Base-by-base conservation (phyloP, 495 filamentous ascomycete genomes). In the Penicillium mononematosum region DNA sequence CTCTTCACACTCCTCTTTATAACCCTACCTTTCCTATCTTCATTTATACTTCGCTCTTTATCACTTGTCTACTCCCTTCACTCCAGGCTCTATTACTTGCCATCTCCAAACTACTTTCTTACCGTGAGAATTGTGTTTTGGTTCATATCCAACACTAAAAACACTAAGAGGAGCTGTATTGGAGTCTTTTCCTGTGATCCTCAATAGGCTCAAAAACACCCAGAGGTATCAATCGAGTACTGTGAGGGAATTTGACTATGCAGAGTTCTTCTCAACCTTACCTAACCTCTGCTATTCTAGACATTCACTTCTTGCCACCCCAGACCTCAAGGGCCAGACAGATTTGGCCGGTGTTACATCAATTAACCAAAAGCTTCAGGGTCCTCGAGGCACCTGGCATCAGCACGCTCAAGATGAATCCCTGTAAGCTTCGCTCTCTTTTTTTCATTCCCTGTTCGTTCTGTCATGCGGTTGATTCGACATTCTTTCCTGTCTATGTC, bases 351-450 rank as follows among this genome's bases (percentile, higher is more conserved):
- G 60, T 66, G 63, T 61, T 49, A 64, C 60, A 50, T 64, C 45
- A 50, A 25, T 50, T 39, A 36, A 45, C 22, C 56, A 41, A 61
- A 56, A 55, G 29, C 55, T 55, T 66, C 56, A 66, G 56, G 58
- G 59, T 64, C 66, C 43, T 63, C 60, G 58, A 64, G 57, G 42
- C 50, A 64, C 41, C 56, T 59, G 27, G 55, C 12, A 69, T 62
- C 58, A 66, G 42, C 47, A 58, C 52, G 41, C 56, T 66, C 58
- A 65, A 39, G 51, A 69, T 69, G 66, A 67, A 69, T 58, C 57
- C 61, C 46, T 62, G 66, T 69, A 65, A 53, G 66, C 39, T 32
- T 32, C 27, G 7, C 38, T 45, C 22, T 24, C 4, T 24, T 48
- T 41, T 50, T 38, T 65, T 27, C 24, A 39, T 53, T 53, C 27